Evolutionary conservation across 352 stramenopile genomes (phyloP).

Genomic region (Pythium plurisporium): DNA sequence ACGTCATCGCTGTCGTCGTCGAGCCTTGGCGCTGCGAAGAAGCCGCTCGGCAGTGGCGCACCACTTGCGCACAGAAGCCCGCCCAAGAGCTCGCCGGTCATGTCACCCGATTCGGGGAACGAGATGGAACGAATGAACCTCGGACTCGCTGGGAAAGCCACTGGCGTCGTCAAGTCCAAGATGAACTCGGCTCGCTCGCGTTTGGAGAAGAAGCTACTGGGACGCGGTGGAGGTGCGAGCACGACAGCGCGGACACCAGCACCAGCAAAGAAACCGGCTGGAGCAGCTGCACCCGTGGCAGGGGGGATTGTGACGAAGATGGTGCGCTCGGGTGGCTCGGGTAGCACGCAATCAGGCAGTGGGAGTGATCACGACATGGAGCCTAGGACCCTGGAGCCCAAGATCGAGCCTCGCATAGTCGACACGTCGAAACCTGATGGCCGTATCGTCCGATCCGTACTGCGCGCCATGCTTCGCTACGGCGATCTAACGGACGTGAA

Average conservation of each 20-base stretch:
- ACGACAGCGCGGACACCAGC: slow-evolving; percentile 17
- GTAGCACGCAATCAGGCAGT: slow-evolving; percentile 8
- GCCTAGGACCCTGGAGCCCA: slow-evolving; percentile 34
- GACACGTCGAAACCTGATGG: slow-evolving; percentile 42
- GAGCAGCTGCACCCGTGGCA: not conserved
- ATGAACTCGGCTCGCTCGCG: slow-evolving; percentile 60
- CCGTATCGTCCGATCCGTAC: slow-evolving; percentile 64
- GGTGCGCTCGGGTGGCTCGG: slow-evolving; percentile 28
- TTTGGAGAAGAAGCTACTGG: slow-evolving; percentile 73
- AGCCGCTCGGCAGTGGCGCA: slow-evolving; percentile 15
- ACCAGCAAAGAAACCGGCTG: slow-evolving; percentile 46
- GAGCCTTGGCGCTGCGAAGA: slow-evolving; percentile 21
- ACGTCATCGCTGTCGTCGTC: not conserved
- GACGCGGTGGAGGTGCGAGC: slow-evolving; percentile 47
- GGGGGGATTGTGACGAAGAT: slow-evolving; percentile 45
- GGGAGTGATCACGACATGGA: slow-evolving; percentile 26
- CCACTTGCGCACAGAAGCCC: slow-evolving; percentile 41
- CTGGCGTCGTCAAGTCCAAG: slow-evolving; percentile 42
- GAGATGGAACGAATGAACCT: slow-evolving; percentile 27
- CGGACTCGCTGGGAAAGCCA: slow-evolving; percentile 5
- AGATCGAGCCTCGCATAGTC: slow-evolving; percentile 31
- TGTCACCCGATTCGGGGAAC: slow-evolving; percentile 54
- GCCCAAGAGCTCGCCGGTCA: slow-evolving; percentile 54
- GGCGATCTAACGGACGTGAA: slow-evolving; percentile 74
- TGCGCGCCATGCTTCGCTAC: slow-evolving; percentile 70